Conservation (phyloP, 257 asterid genomes). For the Solanum arcanum region DNA sequence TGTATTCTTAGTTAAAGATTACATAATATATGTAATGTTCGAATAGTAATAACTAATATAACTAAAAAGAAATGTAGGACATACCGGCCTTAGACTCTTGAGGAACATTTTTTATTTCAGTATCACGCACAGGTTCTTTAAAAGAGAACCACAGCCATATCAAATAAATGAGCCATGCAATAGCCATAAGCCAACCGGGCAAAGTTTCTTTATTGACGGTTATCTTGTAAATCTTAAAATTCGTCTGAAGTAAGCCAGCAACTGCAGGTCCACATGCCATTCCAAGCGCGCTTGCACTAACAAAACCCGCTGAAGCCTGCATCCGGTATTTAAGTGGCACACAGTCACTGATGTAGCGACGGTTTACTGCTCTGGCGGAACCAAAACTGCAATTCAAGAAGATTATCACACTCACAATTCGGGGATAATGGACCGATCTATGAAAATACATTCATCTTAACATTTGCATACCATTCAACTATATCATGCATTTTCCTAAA, state of each 20-base stretch:
- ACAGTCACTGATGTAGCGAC: conserved; percentile 91
- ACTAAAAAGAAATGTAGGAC: not conserved
- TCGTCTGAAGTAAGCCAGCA: conserved; percentile 75
- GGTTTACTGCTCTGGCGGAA: conserved; percentile 96
- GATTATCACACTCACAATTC: not conserved
- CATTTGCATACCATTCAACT: not conserved
- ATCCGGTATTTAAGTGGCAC: conserved; percentile 84
- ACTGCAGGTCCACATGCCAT: conserved; percentile 99
- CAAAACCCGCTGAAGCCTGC: conserved; percentile 99
- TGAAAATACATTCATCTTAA: too few relatives aligned
- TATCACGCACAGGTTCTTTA: conserved; percentile 56
- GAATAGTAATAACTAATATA: not conserved
- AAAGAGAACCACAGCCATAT: conserved; percentile 79
- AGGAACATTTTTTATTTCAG: conserved; percentile 22
- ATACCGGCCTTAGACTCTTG: conserved; percentile 28
- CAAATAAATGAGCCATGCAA: conserved; percentile 67
- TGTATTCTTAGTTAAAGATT: too few relatives aligned
- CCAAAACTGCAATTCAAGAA: conserved; percentile 57
- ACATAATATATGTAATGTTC: too few relatives aligned
- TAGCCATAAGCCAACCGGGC: conserved; percentile 97
- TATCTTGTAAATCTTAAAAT: conserved; percentile 52
- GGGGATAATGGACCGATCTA: not conserved
- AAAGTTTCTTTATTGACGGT: conserved; percentile 75
- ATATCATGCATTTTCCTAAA: not conserved
- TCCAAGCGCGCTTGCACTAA: conserved; percentile 98